Evolutionary conservation across 2,329 filamentous ascomycete species (phyloP).

Genomic region (Claviceps pazoutovae): DNA sequence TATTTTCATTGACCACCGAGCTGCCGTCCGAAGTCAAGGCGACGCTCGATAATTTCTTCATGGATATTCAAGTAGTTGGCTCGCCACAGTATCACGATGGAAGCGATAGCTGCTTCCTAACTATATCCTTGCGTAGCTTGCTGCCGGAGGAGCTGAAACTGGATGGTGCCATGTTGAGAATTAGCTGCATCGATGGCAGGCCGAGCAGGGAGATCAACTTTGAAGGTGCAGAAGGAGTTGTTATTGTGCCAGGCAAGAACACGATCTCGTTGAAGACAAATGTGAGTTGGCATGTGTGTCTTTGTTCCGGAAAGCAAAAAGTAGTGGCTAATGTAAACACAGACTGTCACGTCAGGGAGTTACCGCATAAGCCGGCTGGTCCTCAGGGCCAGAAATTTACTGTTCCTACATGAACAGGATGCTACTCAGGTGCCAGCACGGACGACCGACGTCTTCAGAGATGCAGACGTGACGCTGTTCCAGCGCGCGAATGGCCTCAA

Average conservation of each 20-base stretch:
- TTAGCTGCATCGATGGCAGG: constrained; percentile 41
- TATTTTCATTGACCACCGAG: constrained; percentile 30
- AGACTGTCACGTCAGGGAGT: constrained; percentile 55
- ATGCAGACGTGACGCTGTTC: constrained; percentile 57
- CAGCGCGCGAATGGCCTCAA: constrained; percentile 56
- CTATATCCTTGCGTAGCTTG: constrained; percentile 55
- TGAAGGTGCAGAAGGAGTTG: constrained; percentile 13
- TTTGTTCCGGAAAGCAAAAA: neutral
- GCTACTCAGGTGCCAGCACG: constrained; percentile 31
- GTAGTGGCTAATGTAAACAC: neutral
- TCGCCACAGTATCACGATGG: constrained; percentile 55
- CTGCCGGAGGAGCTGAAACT: constrained; percentile 57
- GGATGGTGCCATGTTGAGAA: constrained; percentile 48
- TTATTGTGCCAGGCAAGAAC: constrained; percentile 35
- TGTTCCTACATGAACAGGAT: constrained; percentile 51
- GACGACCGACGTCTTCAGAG: constrained; percentile 37
- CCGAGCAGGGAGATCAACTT: constrained; percentile 44
- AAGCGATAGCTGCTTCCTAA: constrained; percentile 61
- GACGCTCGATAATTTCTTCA: constrained; percentile 61
- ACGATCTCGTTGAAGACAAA: constrained; percentile 22
- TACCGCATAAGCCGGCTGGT: constrained; percentile 64
- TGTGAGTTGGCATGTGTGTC: constrained; percentile 12
- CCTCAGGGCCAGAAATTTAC: constrained; percentile 48
- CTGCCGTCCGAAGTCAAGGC: constrained; percentile 47
- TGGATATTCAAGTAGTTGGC: constrained; percentile 50